These are phyloP conservation scores for Pneumocystis sp. DNA, from an alignment of 1,139 yeast species.

Conservation along the genomic window DNA sequence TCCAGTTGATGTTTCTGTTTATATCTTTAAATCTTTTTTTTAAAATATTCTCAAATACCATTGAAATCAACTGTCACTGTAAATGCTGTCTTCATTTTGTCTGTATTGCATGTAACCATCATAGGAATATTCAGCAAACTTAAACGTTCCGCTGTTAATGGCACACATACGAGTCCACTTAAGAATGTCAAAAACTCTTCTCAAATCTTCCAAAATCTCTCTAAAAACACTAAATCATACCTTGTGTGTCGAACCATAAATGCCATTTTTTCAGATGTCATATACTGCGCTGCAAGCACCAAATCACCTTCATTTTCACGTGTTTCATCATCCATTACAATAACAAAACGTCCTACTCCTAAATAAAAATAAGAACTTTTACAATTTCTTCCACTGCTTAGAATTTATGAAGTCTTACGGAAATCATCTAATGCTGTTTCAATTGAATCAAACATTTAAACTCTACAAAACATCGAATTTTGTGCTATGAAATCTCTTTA, in stretches of 20 bases:
- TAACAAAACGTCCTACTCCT: conserved; percentile 71
- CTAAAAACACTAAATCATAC: neutral
- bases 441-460: conserved; percentile 6
- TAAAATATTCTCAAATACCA: conserved; percentile 19
- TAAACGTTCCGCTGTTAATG: conserved; percentile 63
- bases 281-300: conserved; percentile 72
- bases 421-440: neutral
- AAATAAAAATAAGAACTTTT: conserved; percentile 9
- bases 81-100: conserved; percentile 93
- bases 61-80: conserved; percentile 79
- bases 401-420: neutral
- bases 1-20: conserved; percentile 84
- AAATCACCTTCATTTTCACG: conserved; percentile 97
- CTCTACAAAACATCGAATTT: neutral
- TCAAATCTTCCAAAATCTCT: conserved; percentile 1
- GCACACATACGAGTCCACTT: conserved; percentile 79
- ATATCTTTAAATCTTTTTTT: neutral
- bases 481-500: neutral
- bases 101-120: conserved; percentile 53
- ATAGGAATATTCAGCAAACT: conserved; percentile 66
- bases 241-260: conserved; percentile 62
- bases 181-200: conserved; percentile 24
- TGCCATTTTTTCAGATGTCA: conserved; percentile 83
- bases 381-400: too few species aligned
- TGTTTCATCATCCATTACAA: conserved; percentile 90